Evolutionary conservation across 805 yeast species (phyloP).

Genomic region (Alloascoidea hylecoeti): DNA sequence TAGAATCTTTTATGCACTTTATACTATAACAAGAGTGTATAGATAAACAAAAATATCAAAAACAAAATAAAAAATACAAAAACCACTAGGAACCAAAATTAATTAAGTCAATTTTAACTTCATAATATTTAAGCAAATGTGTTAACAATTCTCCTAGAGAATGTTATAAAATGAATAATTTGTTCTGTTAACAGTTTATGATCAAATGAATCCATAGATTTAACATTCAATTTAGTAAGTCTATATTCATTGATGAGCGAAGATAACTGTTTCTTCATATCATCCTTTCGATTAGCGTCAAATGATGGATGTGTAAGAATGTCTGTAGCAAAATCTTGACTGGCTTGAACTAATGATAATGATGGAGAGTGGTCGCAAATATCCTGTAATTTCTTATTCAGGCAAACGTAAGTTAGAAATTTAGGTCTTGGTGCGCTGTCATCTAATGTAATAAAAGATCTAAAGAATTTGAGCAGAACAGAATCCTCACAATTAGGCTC

Average conservation of each 20-base stretch:
- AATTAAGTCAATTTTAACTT: no score
- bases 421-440: neutral
- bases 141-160: no score
- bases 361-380: slow-evolving; percentile 1
- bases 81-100: no score
- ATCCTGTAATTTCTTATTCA: neutral
- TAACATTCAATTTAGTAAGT: neutral
- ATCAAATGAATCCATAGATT: no score
- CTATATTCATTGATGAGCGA: neutral
- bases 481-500: neutral
- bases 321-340: neutral
- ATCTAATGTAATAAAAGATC: neutral
- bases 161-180: no score
- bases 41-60: no score
- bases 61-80: no score
- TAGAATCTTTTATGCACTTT: no score
- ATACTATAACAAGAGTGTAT: no score
- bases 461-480: neutral
- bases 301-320: neutral
- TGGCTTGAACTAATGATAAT: neutral
- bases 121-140: no score
- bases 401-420: neutral
- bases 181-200: no score
- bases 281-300: neutral
- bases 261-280: neutral